Percentiles rank a stretch among this genome's conserved stretches.
Conservation (phyloP, 345 rosid genomes). For the Cardamine resedifolia region DNA sequence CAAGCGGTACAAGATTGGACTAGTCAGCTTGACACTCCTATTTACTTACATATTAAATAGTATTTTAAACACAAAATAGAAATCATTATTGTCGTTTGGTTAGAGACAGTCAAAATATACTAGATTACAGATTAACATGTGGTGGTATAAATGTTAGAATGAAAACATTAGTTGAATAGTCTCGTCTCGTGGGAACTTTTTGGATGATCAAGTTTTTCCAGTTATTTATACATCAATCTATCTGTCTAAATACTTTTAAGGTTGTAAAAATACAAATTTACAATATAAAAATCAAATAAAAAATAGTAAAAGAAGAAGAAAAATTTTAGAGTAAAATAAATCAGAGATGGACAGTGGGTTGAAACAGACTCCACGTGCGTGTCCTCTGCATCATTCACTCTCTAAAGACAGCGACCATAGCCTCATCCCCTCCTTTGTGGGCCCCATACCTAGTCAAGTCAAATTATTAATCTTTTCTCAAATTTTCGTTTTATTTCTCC, state of each 20-base stretch:
- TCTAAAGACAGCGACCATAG: conserved; percentile 40
- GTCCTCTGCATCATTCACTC: conserved; percentile 44
- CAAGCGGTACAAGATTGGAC: not conserved
- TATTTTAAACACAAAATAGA: not conserved
- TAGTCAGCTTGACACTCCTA: not conserved
- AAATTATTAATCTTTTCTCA: conserved; percentile 28
- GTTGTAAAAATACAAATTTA: conserved; percentile 19
- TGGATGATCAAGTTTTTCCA: conserved; percentile 22
- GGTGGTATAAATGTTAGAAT: conserved; percentile 18
- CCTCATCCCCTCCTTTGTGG: conserved; percentile 24
- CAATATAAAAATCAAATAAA: not conserved
- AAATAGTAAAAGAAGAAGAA: not conserved
- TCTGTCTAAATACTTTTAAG: conserved; percentile 32
- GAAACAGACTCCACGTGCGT: conserved; percentile 42
- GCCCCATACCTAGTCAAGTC: conserved; percentile 33
- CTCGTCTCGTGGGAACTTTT: conserved; percentile 13
- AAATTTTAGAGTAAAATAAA: conserved; percentile 9
- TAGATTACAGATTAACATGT: conserved; percentile 10
- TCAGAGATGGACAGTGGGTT: conserved; percentile 29
- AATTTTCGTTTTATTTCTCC: conserved; percentile 13
- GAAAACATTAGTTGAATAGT: conserved; percentile 9
- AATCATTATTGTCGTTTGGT: not conserved
- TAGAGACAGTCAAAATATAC: not conserved
- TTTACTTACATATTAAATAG: not conserved
- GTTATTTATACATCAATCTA: conserved; percentile 22